Evolutionary conservation across 768 basidiomycete species (phyloP), one percentile per base, ranked within the genome.

Genomic region (Hemileccinum rubropunctum): DNA sequence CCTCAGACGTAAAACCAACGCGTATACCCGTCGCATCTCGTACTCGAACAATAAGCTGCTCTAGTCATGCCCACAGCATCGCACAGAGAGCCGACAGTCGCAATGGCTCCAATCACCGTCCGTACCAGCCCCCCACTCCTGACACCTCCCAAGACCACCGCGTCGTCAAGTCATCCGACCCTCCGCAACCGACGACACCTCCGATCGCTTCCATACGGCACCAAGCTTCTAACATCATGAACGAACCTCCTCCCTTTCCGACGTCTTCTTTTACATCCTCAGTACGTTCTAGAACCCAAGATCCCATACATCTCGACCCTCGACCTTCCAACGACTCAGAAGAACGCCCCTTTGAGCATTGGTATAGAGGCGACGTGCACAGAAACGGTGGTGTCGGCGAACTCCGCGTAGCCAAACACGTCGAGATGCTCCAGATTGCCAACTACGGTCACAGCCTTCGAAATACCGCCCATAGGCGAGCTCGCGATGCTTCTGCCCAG

Each of bases 301-400:
- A 73, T 38, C 62, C 70, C 38, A 1, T 42, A 20, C 45, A 45
- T 38, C 15, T 45, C 33, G 71, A 73, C n/a, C 64, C 76, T 5
- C 77, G 88, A 38, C 70, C 76, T 12, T 88, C 88, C 5, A 77
- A 71, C 21, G 88, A 91, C 20, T 90, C 88, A 6, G 88, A 89
- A 53, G 90, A 92, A 62, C 79, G 80, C 13, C 89, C 89, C 0
- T 92, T 85, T 52, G 88, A 92, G 59, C 90, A 93, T 60, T 92
- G 90, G 90, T 93, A 93, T 62, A 83, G 90, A 42, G 90, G 90
- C 1, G 90, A 93, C 57, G 80, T 89, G 5, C 84, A 89, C 12
- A 77, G 90, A 42, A 93, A 93, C 61, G 90, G 90, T 21, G 90
- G 90, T n/a, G 88, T 92, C 11, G 90, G 90, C 42, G 90, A 92